A percentile compares a stretch with the other conserved stretches of the same genome.
phyloP scores from a whole-genome alignment of 2,329 filamentous ascomycete genomes.

The Didymosphaeria variabile region DNA sequence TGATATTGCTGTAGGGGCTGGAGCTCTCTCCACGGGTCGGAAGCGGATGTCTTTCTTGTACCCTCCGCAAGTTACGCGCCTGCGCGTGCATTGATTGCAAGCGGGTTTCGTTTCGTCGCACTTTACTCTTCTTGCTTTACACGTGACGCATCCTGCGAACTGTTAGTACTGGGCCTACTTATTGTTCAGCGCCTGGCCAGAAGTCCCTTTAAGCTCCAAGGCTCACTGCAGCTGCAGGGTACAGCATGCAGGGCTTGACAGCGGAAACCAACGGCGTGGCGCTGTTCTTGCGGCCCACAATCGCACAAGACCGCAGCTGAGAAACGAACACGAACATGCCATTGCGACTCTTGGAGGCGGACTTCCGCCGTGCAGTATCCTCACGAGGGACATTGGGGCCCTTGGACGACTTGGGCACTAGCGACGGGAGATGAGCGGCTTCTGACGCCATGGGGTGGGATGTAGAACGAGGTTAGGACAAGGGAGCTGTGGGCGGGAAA shows the following conservation, averaged over 20 bases:
- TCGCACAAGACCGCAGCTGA: conserved; percentile 9
- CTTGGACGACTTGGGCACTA: conserved; percentile 9
- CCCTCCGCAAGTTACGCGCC: conserved; percentile 71
- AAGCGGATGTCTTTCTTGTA: conserved; percentile 75
- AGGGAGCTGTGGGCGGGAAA: background rate
- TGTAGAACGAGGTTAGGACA: background rate
- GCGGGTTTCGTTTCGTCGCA: conserved; percentile 75
- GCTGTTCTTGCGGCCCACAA: conserved; percentile 9
- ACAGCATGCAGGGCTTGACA: conserved; percentile 1
- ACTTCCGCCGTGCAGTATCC: conserved; percentile 19
- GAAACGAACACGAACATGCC: conserved; percentile 58
- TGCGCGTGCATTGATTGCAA: conserved; percentile 71
- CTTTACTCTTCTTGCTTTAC: conserved; percentile 75
- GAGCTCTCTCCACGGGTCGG: conserved; percentile 56
- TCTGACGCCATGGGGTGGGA: conserved; percentile 9
- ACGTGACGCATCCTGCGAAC: conserved; percentile 71
- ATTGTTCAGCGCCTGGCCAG: background rate
- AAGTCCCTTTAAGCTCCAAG: background rate
- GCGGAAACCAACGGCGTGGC: background rate
- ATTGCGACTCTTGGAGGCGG: conserved; percentile 72
- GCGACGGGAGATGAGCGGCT: conserved; percentile 3
- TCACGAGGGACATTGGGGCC: conserved; percentile 4
- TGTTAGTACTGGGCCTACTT: conserved; percentile 3
- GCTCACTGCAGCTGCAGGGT: conserved; percentile 5
- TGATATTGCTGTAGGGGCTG: conserved; percentile 2